phyloP scores from a whole-genome alignment of 768 basidiomycete genomes.

The Panus rudis region DNA sequence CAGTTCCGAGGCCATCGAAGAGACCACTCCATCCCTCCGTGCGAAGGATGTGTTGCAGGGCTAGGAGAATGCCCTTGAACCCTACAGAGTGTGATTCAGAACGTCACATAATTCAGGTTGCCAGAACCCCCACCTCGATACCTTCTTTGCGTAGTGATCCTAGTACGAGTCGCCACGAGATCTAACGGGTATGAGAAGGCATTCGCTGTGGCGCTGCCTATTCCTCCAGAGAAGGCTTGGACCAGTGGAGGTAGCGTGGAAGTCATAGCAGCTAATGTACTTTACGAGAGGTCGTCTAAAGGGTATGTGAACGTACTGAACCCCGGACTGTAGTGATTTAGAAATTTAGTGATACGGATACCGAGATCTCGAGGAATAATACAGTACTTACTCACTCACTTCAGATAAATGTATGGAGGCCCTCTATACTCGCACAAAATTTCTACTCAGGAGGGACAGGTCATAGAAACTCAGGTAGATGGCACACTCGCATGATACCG shows the following conservation, averaged over 20 bases:
- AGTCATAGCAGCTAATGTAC: constrained; percentile 39
- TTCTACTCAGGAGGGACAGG: too few relatives aligned
- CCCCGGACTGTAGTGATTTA: too few relatives aligned
- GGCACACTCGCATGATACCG: too few relatives aligned
- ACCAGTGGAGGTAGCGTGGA: constrained; percentile 52
- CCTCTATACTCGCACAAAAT: too few relatives aligned
- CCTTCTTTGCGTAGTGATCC: constrained; percentile 18
- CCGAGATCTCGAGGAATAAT: too few relatives aligned
- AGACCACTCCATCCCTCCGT: constrained; percentile 38
- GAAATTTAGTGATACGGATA: too few relatives aligned
- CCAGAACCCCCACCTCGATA: constrained; percentile 10
- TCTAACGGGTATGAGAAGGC: constrained; percentile 51
- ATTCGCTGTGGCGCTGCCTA: constrained; percentile 50
- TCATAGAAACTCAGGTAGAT: too few relatives aligned
- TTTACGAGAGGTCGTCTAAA: too few relatives aligned
- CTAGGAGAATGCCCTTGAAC: constrained; percentile 20
- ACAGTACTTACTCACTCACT: too few relatives aligned
- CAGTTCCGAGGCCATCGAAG: constrained; percentile 44
- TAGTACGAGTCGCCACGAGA: constrained; percentile 46
- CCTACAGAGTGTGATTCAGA: constrained; percentile 17
- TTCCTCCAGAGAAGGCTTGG: constrained; percentile 50
- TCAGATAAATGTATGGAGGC: too few relatives aligned
- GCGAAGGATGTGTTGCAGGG: constrained; percentile 31
- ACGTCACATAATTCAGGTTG: background rate
- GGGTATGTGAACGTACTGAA: too few relatives aligned